Conservation (phyloP, 1,284 basidiomycete genomes). For the Thelephora terrestris region DNA sequence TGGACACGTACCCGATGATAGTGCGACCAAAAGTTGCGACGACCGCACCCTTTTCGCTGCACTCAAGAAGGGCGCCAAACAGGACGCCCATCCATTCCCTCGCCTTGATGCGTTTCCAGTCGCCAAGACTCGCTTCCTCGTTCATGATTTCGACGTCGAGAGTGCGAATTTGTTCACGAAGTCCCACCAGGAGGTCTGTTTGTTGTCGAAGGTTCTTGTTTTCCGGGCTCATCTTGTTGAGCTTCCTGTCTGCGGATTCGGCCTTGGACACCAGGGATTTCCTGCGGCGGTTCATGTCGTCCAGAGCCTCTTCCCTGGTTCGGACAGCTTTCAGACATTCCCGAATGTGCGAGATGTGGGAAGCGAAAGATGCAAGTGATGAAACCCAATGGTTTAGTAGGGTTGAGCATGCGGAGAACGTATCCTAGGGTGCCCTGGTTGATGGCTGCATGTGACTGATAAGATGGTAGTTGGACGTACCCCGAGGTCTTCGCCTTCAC, state of each 20-base stretch:
- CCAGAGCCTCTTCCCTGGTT: slow-evolving; percentile 76
- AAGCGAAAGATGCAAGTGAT: slow-evolving; percentile 65
- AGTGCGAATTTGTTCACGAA: slow-evolving; percentile 70
- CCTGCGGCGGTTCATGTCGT: slow-evolving; percentile 66
- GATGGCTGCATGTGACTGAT: background rate
- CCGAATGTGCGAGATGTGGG: slow-evolving; percentile 67
- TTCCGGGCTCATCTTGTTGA: slow-evolving; percentile 85
- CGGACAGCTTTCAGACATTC: slow-evolving; percentile 72
- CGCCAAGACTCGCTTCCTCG: slow-evolving; percentile 76
- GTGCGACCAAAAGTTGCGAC: slow-evolving; percentile 15
- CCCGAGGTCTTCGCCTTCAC: slow-evolving; percentile 82
- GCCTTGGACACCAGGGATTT: slow-evolving; percentile 63
- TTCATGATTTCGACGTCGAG: slow-evolving; percentile 80
- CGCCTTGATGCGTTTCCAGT: slow-evolving; percentile 71
- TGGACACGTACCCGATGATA: slow-evolving; percentile 28
- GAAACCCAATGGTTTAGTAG: slow-evolving; percentile 64
- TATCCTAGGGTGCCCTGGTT: slow-evolving; percentile 43
- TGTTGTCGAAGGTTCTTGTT: slow-evolving; percentile 80
- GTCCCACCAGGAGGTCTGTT: slow-evolving; percentile 62
- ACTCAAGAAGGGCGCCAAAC: slow-evolving; percentile 82
- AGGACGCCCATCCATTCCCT: slow-evolving; percentile 76
- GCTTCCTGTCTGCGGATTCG: slow-evolving; percentile 83
- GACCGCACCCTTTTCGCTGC: slow-evolving; percentile 74
- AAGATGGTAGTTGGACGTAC: slow-evolving; percentile 32
- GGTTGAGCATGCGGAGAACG: slow-evolving; percentile 61